phyloP scores from a whole-genome alignment of 1,284 basidiomycete genomes.

The Abortiporus biennis region DNA sequence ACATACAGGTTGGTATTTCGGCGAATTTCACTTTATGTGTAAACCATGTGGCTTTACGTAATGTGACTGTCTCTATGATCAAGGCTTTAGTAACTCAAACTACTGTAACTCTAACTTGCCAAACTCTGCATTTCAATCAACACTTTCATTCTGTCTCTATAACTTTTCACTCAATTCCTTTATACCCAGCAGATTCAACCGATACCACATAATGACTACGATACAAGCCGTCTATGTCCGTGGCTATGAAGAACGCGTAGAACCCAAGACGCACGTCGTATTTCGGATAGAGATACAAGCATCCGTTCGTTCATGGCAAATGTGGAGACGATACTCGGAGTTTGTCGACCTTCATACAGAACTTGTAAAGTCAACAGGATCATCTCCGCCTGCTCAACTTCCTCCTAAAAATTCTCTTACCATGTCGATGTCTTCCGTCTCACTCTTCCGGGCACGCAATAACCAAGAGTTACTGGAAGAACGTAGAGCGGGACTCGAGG shows the following conservation, averaged over 20 bases:
- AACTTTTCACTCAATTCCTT: too few relatives aligned
- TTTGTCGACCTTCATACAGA: conserved; percentile 85
- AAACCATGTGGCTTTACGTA: too few relatives aligned
- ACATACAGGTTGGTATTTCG: too few relatives aligned
- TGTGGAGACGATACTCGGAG: conserved; percentile 92
- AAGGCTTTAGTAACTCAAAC: too few relatives aligned
- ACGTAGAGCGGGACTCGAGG: conserved; percentile 70
- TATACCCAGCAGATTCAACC: too few relatives aligned
- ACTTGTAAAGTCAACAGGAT: conserved; percentile 65
- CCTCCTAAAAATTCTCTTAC: conserved; percentile 81
- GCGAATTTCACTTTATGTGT: too few relatives aligned
- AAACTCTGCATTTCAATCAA: too few relatives aligned
- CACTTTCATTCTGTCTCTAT: too few relatives aligned
- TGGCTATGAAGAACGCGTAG: conserved; percentile 57
- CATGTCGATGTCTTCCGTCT: conserved; percentile 5
- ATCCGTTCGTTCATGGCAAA: conserved; percentile 85
- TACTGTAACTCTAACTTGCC: too few relatives aligned
- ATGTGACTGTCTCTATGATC: too few relatives aligned
- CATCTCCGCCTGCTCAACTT: conserved; percentile 67
- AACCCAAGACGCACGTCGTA: conserved; percentile 71
- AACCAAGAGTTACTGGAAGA: conserved; percentile 58
- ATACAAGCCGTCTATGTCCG: conserved; percentile 71
- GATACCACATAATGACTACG: conserved; percentile 57
- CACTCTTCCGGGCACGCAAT: conserved; percentile 42
- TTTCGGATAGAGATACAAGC: conserved; percentile 79